phyloP scores from a whole-genome alignment of 2,329 filamentous ascomycete genomes.

The Colletotrichum eleusines region DNA sequence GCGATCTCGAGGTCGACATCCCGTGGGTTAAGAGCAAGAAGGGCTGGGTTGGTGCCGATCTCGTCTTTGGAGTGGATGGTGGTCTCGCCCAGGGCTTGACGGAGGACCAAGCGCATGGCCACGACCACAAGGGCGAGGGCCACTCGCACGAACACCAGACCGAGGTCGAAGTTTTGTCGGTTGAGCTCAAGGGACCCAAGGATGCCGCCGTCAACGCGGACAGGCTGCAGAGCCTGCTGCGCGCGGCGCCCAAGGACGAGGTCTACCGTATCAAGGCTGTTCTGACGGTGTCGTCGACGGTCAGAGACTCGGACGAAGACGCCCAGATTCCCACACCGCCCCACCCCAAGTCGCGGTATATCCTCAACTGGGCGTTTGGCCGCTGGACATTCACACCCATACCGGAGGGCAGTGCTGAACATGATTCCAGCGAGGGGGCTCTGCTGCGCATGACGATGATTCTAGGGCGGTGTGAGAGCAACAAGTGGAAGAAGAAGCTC shows the following conservation, averaged over 20 bases:
- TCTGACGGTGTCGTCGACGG: slow-evolving; percentile 60
- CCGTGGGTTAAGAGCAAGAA: slow-evolving; percentile 88
- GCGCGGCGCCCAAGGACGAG: slow-evolving; percentile 87
- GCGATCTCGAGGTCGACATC: slow-evolving; percentile 83
- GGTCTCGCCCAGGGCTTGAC: slow-evolving; percentile 73
- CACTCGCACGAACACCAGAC: slow-evolving; percentile 74
- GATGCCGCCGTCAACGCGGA: slow-evolving; percentile 64
- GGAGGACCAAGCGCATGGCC: slow-evolving; percentile 54
- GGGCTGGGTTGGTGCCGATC: slow-evolving; percentile 80
- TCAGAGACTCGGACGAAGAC: slow-evolving; percentile 65
- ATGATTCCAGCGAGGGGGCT: slow-evolving; percentile 66
- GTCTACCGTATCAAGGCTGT: slow-evolving; percentile 93
- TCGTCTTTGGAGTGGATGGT: slow-evolving; percentile 90
- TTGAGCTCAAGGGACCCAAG: slow-evolving; percentile 69
- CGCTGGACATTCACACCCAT: slow-evolving; percentile 88
- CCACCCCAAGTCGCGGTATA: slow-evolving; percentile 69
- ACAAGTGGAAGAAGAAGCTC: slow-evolving; percentile 81
- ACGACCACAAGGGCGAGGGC: slow-evolving; percentile 50
- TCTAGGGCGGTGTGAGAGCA: slow-evolving; percentile 78
- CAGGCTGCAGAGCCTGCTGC: slow-evolving; percentile 76
- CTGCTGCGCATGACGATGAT: slow-evolving; percentile 81
- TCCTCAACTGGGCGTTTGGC: slow-evolving; percentile 98
- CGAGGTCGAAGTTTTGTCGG: slow-evolving; percentile 91
- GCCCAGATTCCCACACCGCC: slow-evolving; percentile 49
- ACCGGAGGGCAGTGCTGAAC: slow-evolving; percentile 57